These are phyloP conservation scores for Phaseolus lunatus DNA, from an alignment of 306 rosid species.

Conservation along the genomic window DNA sequence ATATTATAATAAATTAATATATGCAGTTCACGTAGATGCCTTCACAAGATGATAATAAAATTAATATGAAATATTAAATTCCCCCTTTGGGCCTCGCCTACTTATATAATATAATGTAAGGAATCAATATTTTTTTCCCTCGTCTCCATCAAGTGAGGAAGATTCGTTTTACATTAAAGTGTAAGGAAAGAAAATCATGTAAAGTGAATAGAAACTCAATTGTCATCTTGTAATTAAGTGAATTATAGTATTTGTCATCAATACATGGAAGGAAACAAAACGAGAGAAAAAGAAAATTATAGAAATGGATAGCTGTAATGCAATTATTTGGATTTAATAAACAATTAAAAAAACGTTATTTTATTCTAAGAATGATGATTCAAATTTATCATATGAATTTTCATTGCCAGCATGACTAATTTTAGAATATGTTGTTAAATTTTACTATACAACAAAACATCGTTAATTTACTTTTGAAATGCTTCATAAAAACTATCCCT, in stretches of 20 bases:
- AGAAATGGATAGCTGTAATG: too few species aligned
- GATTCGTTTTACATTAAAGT: constrained; percentile 1
- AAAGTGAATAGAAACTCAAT: background rate
- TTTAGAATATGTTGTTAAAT: background rate
- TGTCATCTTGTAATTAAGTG: background rate
- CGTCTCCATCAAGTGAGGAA: constrained; percentile 9
- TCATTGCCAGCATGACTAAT: background rate
- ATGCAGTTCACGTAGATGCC: constrained; percentile 45
- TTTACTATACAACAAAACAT: background rate
- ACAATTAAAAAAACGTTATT: background rate
- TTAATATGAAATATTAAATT: constrained; percentile 22
- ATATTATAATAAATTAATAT: constrained; percentile 42
- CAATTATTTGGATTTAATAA: background rate
- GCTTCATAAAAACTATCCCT: background rate
- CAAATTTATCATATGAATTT: background rate
- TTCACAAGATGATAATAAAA: constrained; percentile 37
- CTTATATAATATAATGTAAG: background rate
- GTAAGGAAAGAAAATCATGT: background rate
- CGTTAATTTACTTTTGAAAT: background rate
- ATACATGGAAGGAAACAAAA: too few species aligned
- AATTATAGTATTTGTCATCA: background rate
- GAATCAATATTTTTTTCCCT: background rate
- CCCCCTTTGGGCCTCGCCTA: background rate
- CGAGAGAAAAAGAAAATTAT: too few species aligned
- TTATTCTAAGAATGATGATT: background rate